Evolutionary conservation across 2,329 filamentous ascomycete species (phyloP).

Genomic region (Curvularia spicifera): DNA sequence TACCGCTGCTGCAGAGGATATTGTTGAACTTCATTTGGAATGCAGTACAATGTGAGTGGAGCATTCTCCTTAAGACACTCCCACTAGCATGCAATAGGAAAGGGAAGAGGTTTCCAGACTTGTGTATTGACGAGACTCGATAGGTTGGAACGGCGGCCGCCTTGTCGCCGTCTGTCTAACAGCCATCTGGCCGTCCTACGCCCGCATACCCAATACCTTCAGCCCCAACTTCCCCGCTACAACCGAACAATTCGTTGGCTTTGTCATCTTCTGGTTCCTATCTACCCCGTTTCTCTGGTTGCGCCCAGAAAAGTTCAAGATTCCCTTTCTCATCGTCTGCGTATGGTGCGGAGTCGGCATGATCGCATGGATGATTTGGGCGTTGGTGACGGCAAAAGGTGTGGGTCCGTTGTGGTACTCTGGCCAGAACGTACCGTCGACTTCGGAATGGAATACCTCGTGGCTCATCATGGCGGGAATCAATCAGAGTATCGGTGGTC

Average conservation of each 20-base stretch:
- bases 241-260: conserved; percentile 47
- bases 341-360: conserved; percentile 56
- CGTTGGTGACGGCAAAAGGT: conserved; percentile 53
- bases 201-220: conserved; percentile 44
- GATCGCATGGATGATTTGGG: conserved; percentile 58
- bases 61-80: not conserved
- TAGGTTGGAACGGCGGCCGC: conserved; percentile 47
- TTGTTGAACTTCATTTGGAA: conserved; percentile 61
- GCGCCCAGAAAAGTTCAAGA: conserved; percentile 58
- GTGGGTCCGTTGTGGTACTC: conserved; percentile 54
- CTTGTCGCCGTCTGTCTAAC: conserved; percentile 45
- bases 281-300: conserved; percentile 57
- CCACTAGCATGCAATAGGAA: not conserved
- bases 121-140: not conserved
- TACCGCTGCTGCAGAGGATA: conserved; percentile 56
- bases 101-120: not conserved
- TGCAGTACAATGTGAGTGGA: conserved; percentile 54
- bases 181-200: conserved; percentile 47
- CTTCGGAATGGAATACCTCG: conserved; percentile 48
- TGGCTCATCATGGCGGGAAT: conserved; percentile 57
- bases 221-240: conserved; percentile 44
- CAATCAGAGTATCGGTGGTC: conserved; percentile 52
- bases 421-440: conserved; percentile 47
- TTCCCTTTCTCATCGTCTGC: conserved; percentile 55
- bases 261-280: conserved; percentile 45